phyloP scores from a whole-genome alignment of 257 asterid genomes.

The Solanum dulcamara region DNA sequence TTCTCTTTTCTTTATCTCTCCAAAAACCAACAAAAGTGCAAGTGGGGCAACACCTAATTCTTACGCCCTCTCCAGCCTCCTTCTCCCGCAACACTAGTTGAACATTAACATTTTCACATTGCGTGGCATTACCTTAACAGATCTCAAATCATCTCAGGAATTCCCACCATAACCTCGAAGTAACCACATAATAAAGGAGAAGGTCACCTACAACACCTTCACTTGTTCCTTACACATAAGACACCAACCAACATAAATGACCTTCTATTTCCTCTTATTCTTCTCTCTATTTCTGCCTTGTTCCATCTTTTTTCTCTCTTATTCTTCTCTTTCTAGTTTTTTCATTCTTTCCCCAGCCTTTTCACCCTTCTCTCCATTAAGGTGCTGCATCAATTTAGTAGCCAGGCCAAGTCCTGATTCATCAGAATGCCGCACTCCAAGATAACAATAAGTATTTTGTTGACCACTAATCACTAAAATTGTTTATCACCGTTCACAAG shows the following conservation, averaged over 20 bases:
- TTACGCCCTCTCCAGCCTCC: neutral
- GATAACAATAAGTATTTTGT: neutral
- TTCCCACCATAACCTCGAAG: neutral
- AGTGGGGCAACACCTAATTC: neutral
- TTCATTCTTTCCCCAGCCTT: neutral
- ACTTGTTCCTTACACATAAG: neutral
- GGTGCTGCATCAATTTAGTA: neutral
- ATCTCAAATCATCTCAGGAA: neutral
- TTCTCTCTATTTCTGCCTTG: neutral
- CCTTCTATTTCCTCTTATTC: neutral
- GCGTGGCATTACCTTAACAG: neutral
- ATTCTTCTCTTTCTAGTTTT: neutral
- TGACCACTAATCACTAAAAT: neutral
- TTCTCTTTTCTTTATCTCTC: neutral
- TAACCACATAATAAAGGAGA: neutral
- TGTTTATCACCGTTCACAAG: neutral
- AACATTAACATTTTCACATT: neutral
- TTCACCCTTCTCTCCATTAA: neutral
- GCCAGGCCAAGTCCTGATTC: neutral
- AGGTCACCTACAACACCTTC: neutral
- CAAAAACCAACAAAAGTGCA: neutral
- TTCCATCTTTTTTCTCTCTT: neutral
- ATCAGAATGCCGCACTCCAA: neutral
- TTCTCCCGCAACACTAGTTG: neutral
- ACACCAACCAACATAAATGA: neutral